These are phyloP conservation scores for Aureobasidium sp. DNA, from an alignment of 2,329 filamentous ascomycete species.

Conservation along the genomic window DNA sequence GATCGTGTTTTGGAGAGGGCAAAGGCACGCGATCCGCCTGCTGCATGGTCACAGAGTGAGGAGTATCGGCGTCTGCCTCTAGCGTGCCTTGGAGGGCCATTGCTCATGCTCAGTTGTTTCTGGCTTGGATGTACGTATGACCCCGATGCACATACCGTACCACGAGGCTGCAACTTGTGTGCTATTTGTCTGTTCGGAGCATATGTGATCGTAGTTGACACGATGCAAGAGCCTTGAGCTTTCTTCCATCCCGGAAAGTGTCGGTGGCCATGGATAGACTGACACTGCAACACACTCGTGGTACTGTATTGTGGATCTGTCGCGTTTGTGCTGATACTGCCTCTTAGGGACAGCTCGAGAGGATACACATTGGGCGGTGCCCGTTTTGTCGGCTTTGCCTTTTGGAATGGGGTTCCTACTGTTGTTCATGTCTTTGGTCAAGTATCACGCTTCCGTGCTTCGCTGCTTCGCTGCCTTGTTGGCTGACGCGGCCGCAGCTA, in stretches of 20 bases:
- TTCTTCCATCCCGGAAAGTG: not conserved
- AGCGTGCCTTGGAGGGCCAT: conserved; percentile 62
- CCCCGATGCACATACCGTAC: not conserved
- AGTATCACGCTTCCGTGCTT: conserved; percentile 39
- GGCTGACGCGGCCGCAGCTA: conserved; percentile 35
- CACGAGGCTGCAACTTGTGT: not conserved
- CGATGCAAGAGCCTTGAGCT: not conserved
- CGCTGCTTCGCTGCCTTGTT: conserved; percentile 30
- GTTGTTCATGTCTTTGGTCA: conserved; percentile 48
- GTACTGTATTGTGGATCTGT: not conserved
- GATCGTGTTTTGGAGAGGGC: conserved; percentile 53
- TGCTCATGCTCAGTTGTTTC: conserved; percentile 35
- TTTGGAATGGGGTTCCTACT: conserved; percentile 43
- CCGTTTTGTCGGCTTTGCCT: conserved; percentile 34
- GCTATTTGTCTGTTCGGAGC: not conserved
- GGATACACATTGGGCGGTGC: conserved; percentile 39
- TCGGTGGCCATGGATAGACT: conserved; percentile 21
- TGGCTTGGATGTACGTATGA: not conserved
- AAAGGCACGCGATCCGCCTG: conserved; percentile 33
- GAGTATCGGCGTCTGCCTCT: conserved; percentile 65
- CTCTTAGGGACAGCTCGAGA: conserved; percentile 35
- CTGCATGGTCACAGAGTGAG: conserved; percentile 54
- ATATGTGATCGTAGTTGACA: not conserved
- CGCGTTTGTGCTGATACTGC: not conserved
- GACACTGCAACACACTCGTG: conserved; percentile 31